These are phyloP conservation scores for Globisporangium sylvaticum DNA, from an alignment of 352 stramenopile species.

Conservation along the genomic window DNA sequence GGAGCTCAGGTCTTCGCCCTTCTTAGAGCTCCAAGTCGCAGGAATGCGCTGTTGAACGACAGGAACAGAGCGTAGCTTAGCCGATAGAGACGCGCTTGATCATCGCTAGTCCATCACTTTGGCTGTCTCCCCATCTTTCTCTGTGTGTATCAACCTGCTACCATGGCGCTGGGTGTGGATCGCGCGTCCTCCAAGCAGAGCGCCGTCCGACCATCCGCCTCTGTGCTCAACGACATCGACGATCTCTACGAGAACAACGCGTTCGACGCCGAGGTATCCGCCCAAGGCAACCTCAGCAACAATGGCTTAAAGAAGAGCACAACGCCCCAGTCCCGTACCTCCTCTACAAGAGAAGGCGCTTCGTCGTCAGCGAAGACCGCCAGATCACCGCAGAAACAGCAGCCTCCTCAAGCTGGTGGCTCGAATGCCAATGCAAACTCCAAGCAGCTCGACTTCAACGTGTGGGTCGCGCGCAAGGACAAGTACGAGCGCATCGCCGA, in stretches of 20 bases:
- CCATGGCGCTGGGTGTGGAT: slow-evolving; percentile 26
- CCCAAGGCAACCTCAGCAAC: slow-evolving; percentile 10
- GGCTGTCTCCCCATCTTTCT: neutral
- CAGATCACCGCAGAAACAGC: neutral
- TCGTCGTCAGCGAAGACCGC: neutral
- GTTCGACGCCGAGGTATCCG: slow-evolving; percentile 21
- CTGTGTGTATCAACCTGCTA: neutral
- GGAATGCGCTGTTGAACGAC: neutral
- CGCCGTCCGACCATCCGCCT: slow-evolving; percentile 18
- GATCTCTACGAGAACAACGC: slow-evolving; percentile 79
- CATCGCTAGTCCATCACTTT: neutral
- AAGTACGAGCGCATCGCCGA: slow-evolving; percentile 77
- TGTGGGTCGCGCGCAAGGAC: slow-evolving; percentile 85
- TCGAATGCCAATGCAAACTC: neutral
- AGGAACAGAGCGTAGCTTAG: neutral
- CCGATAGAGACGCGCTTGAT: no score
- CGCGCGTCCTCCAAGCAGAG: slow-evolving; percentile 20
- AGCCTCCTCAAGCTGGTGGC: neutral
- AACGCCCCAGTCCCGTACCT: neutral
- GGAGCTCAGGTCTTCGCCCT: no score
- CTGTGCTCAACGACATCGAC: slow-evolving; percentile 57
- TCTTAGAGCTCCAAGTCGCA: neutral
- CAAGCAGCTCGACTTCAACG: slow-evolving; percentile 62
- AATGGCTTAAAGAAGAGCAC: slow-evolving; percentile 10
- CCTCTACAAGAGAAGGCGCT: neutral